phyloP scores from a whole-genome alignment of 208 protist species.

The Leishmania amazonensis region DNA sequence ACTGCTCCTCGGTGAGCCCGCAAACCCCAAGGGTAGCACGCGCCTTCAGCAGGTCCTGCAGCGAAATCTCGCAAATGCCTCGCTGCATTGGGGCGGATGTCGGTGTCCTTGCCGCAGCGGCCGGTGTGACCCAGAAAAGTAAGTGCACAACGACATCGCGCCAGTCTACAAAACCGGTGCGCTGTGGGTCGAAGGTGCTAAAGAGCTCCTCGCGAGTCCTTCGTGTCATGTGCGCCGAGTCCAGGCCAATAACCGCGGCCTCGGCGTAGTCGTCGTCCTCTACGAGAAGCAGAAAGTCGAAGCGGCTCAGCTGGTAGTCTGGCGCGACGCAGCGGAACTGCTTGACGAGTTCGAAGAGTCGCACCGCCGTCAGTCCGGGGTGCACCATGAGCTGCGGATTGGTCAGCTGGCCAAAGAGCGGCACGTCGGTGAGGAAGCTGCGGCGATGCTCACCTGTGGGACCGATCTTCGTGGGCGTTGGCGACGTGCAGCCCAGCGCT shows the following conservation, averaged over 20 bases:
- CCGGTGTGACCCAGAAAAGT: slow-evolving; percentile 76
- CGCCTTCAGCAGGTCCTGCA: slow-evolving; percentile 58
- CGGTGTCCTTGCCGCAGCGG: slow-evolving; percentile 7
- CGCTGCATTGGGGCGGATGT: slow-evolving; percentile 20
- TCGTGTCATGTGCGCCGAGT: slow-evolving; percentile 10
- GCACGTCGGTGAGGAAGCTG: slow-evolving; percentile 75
- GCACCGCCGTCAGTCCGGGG: slow-evolving; percentile 50
- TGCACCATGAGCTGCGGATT: slow-evolving; percentile 45
- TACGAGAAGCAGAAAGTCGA: slow-evolving; percentile 71
- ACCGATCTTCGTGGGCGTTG: not conserved
- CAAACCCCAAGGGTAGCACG: slow-evolving; percentile 40
- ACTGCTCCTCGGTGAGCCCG: slow-evolving; percentile 47
- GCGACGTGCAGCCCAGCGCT: not conserved
- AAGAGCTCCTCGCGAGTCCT: slow-evolving; percentile 63
- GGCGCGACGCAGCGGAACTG: slow-evolving; percentile 74
- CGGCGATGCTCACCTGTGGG: slow-evolving; percentile 18
- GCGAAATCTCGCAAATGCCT: slow-evolving; percentile 49
- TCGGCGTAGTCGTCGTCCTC: slow-evolving; percentile 61
- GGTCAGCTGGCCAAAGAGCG: slow-evolving; percentile 42
- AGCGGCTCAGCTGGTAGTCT: slow-evolving; percentile 58
- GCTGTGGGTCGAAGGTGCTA: slow-evolving; percentile 56
- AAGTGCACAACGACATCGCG: slow-evolving; percentile 83
- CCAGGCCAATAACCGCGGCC: slow-evolving; percentile 27
- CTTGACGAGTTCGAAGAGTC: slow-evolving; percentile 64
- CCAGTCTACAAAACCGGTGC: slow-evolving; percentile 81